Evolutionary conservation across 805 yeast genomes (phyloP), one percentile per base, ranked within the genome.

Genomic region (Nakazawaea laoshanensis): DNA sequence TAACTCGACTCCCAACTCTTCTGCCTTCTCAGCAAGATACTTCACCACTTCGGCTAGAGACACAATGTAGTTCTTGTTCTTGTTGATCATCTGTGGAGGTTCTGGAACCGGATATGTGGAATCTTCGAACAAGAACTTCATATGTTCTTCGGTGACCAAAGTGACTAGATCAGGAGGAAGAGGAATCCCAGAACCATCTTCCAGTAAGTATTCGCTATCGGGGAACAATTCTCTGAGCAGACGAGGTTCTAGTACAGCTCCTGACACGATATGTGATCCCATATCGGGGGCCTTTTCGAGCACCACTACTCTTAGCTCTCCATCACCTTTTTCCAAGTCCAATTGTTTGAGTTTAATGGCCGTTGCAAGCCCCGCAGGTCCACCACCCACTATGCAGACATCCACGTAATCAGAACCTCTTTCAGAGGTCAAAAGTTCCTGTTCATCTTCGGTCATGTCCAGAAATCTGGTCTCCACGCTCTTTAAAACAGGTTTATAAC

Each of bases 361-460:
- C 2, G 98, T 80, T 1, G 96, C 88, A 32, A 92, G 62, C 3
- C 98, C 98, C 2, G 97, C 94, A 5, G 97, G 97, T 0, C 98
- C 98, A 22, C 94, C 97, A 27, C 98, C 98, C 2, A 92, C 95
- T 32, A 92, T 86, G 48, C 94, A 83, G 15, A 92, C 95, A 54
- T 92, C 98, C 10, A 85, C 96, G 20, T 74, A 71, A 49, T 92
- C 98, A 10, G 67, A 71, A 5, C 83, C 94, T 36, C 97, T 65
- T 41, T 78, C 84, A 40, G 74, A 79, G 1, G 61, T 61, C 11
- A 79, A 55, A 4, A 59, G 36, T 22, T 58, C 71, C 42, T 60
- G 60, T 29, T 65, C 62, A 13, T 74, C 82, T 26, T 46, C 55
- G 21, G 52, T 48, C 50, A 57, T 46, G 5, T 53, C 52, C 9